Base-by-base conservation (phyloP, 495 filamentous ascomycete genomes). In the Talaromyces proteolyticus region DNA sequence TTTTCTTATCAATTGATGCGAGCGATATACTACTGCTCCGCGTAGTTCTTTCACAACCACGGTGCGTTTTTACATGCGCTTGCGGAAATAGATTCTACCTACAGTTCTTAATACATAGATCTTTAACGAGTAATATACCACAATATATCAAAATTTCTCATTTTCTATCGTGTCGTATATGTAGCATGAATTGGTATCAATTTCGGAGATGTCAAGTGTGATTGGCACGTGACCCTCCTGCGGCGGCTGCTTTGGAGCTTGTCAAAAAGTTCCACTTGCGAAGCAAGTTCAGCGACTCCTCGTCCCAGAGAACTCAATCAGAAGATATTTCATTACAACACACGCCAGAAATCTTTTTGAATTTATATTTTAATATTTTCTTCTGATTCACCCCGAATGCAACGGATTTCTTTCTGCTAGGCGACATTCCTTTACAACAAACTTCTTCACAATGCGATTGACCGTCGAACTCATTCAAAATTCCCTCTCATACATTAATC, bases 401-500 rank as follows among this genome's bases (percentile, higher is more conserved):
- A 38, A n/a, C n/a, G n/a, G n/a, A 38, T 38, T 38, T n/a, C n/a
- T 38, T 17, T 6, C 6, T 17, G 40, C 6, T 17, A 7, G 6
- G 16, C 16, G 40, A 42, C 6, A n/a, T 6, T 17, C 21, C 44
- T 38, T 47, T 47, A 16, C 44, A 36, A 19, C 10, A 21, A 47
- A 6, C n/a, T 6, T 29, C 65, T 61, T 64, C 65, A 67, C 55
- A 24, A 96, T 97, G 93, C 86, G 93, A 77, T 79, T 98, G 70
- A 96, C 91, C 49, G 84, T 88, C 56, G 93, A 97, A 65, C 86
- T 96, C 60, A 91, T 97, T 63, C 78, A 86, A 66, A 81, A 79
- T 69, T 92, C 92, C 52, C 86, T 92, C 52, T 95, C 89, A 66
- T 99, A 95, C 82, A 87, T 96, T 62, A 97, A 97, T 75, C 89